Conservation (phyloP, 176 grass and related monocot species). For the Cenchrus americanus region DNA sequence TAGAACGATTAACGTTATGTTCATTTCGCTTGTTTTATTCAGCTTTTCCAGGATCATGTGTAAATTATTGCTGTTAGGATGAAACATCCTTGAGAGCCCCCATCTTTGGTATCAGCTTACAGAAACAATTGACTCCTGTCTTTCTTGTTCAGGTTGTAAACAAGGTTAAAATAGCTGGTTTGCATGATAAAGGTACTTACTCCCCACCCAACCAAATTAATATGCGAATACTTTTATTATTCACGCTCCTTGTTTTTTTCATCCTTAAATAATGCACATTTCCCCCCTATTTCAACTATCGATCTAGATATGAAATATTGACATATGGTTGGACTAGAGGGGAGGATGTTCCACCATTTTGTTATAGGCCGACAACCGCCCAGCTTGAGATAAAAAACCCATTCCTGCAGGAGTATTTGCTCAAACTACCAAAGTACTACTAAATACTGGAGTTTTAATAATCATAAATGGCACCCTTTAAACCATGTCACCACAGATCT, state of each 20-base stretch:
- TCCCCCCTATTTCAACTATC: neutral
- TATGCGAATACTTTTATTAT: neutral
- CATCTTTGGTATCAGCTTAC: slow-evolving; percentile 14
- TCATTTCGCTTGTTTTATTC: neutral
- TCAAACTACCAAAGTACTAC: neutral
- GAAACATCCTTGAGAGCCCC: neutral
- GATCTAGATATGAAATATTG: neutral
- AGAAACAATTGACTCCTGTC: slow-evolving; percentile 9
- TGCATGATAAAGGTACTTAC: slow-evolving; percentile 88
- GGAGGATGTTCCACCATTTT: neutral
- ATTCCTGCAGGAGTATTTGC: neutral
- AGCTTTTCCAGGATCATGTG: neutral
- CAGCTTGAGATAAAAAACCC: neutral
- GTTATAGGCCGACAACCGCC: slow-evolving; percentile 1
- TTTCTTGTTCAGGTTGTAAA: slow-evolving; percentile 76
- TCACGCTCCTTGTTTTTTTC: neutral
- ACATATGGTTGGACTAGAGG: neutral
- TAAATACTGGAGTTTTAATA: neutral
- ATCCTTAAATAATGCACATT: slow-evolving; percentile 5
- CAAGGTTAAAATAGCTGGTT: slow-evolving; percentile 70
- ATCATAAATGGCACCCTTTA: slow-evolving; percentile 7
- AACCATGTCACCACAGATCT: slow-evolving; percentile 16
- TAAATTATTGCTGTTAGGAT: neutral
- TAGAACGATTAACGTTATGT: neutral
- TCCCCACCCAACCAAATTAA: neutral